These are phyloP conservation scores for Colletotrichum caudatum DNA, from an alignment of 2,329 filamentous ascomycete species.

Conservation along the genomic window DNA sequence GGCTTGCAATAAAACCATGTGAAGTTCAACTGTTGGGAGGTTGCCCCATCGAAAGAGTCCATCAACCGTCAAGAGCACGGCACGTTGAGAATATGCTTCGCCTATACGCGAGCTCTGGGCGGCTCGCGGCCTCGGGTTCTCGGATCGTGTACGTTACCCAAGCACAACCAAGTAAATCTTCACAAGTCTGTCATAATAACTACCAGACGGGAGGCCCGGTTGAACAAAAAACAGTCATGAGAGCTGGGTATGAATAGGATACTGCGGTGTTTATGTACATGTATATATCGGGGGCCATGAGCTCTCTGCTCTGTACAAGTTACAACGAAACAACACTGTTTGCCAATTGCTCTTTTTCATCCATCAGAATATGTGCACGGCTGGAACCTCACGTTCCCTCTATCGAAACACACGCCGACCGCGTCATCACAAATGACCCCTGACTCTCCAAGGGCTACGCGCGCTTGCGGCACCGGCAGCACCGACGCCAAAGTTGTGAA, in stretches of 20 bases:
- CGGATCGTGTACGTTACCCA: not conserved
- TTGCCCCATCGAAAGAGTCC: not conserved
- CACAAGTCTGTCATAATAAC: not conserved
- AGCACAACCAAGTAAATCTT: too few relatives aligned
- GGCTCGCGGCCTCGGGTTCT: too few relatives aligned
- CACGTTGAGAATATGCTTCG: not conserved
- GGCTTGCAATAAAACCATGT: not conserved
- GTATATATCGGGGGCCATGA: not conserved
- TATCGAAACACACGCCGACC: not conserved
- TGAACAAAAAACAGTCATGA: not conserved
- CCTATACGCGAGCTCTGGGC: not conserved
- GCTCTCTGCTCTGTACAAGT: not conserved
- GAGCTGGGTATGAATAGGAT: not conserved
- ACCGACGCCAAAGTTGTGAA: slow-evolving; percentile 87
- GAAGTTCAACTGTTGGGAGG: not conserved
- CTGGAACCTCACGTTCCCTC: not conserved
- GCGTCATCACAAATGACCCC: slow-evolving; percentile 48
- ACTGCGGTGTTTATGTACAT: not conserved
- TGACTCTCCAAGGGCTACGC: slow-evolving; percentile 53
- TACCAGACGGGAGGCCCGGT: not conserved
- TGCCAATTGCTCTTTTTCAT: slow-evolving; percentile 5
- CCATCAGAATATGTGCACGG: not conserved
- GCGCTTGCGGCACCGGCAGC: slow-evolving; percentile 53
- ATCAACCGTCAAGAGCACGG: not conserved
- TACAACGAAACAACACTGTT: slow-evolving; percentile 15